Evolutionary conservation across 768 basidiomycete species (phyloP).

Genomic region (Mycena olivaceomarginata): DNA sequence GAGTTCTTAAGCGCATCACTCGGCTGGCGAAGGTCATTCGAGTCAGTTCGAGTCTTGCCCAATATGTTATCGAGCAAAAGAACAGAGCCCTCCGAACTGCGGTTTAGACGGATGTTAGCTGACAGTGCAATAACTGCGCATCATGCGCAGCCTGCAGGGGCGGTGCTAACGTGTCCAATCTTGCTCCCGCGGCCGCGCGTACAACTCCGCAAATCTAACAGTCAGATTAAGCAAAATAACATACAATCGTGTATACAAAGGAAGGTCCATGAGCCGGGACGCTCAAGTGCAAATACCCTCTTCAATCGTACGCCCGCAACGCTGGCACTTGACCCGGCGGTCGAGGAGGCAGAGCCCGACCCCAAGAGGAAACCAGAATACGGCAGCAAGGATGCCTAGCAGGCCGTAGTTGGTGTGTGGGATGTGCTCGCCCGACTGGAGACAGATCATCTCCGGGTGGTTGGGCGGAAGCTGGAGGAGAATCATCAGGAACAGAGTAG

Average conservation of each 20-base stretch:
- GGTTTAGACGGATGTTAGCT: background rate
- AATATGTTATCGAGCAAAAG: too few relatives aligned
- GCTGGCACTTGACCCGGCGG: slow-evolving; percentile 77
- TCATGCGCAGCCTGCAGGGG: slow-evolving; percentile 4
- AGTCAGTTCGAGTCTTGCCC: too few relatives aligned
- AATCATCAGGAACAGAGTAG: background rate
- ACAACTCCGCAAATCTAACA: slow-evolving; percentile 12
- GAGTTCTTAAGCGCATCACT: too few relatives aligned
- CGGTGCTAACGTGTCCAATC: slow-evolving; percentile 16
- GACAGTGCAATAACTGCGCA: slow-evolving; percentile 4
- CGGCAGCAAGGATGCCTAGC: slow-evolving; percentile 86
- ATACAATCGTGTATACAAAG: slow-evolving; percentile 39
- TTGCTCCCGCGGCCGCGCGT: background rate
- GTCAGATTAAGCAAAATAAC: slow-evolving; percentile 42
- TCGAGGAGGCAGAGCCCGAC: slow-evolving; percentile 88
- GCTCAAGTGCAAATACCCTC: slow-evolving; percentile 64
- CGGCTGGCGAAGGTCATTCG: too few relatives aligned
- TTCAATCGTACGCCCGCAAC: slow-evolving; percentile 67
- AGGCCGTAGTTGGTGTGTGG: slow-evolving; percentile 79
- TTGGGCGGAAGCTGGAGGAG: slow-evolving; percentile 72
- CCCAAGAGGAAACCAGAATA: slow-evolving; percentile 92
- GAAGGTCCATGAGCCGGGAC: slow-evolving; percentile 30
- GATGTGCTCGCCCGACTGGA: slow-evolving; percentile 86
- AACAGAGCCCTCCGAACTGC: too few relatives aligned
- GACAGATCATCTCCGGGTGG: slow-evolving; percentile 90